phyloP scores from a whole-genome alignment of 1,284 basidiomycete genomes.

The Naganishia sp. region DNA sequence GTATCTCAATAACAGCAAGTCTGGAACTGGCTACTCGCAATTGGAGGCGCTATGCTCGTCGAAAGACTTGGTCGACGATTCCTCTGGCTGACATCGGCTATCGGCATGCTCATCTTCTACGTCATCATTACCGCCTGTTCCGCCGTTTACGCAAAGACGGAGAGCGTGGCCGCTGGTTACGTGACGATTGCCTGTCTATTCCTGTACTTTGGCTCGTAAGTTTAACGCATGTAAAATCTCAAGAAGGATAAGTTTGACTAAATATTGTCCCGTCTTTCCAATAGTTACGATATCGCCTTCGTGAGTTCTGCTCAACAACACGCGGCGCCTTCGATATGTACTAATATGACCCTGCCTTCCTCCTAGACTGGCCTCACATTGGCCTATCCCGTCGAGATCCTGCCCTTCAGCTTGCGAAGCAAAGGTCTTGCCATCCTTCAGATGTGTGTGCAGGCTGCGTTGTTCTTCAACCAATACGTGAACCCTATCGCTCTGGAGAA shows the following conservation, averaged over 20 bases:
- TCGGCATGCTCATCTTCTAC: slow-evolving; percentile 41
- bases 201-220: slow-evolving; percentile 37
- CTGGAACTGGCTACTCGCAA: slow-evolving; percentile 34
- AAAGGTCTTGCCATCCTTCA: slow-evolving; percentile 68
- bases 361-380: slow-evolving; percentile 64
- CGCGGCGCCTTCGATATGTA: too few relatives aligned
- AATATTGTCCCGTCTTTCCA: neutral
- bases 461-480: slow-evolving; percentile 44
- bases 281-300: slow-evolving; percentile 54
- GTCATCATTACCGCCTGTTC: slow-evolving; percentile 40
- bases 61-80: slow-evolving; percentile 44
- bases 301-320: neutral
- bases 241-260: neutral
- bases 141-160: slow-evolving; percentile 40
- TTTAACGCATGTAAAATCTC: neutral
- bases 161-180: slow-evolving; percentile 37
- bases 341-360: neutral
- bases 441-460: slow-evolving; percentile 6
- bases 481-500: slow-evolving; percentile 48
- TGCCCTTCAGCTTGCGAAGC: slow-evolving; percentile 69
- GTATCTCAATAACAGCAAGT: neutral
- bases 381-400: slow-evolving; percentile 66
- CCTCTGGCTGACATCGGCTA: slow-evolving; percentile 41
- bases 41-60: slow-evolving; percentile 36
- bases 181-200: slow-evolving; percentile 47